A percentile compares a stretch with the other conserved stretches of the same genome.
These are phyloP conservation scores for Talaromyces proteolyticus DNA, from an alignment of 495 filamentous ascomycete genomes.

Conservation along the genomic window DNA sequence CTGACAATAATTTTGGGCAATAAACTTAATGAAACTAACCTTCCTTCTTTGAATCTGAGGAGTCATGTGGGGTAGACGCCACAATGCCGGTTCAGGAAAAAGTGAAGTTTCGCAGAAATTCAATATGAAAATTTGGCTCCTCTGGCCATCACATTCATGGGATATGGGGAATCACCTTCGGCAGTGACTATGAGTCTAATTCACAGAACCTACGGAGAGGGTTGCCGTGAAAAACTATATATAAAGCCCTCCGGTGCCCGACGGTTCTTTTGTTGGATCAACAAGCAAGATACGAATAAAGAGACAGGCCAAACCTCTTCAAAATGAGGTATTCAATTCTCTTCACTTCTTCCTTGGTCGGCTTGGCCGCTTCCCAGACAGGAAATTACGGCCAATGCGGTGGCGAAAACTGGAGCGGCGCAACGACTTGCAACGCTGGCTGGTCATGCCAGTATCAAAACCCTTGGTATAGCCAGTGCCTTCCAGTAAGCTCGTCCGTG, in stretches of 20 bases:
- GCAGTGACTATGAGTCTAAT: neutral
- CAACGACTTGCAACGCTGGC: slow-evolving; percentile 21
- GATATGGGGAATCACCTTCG: neutral
- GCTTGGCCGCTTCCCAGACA: slow-evolving; percentile 18
- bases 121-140: neutral
- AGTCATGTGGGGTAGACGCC: slow-evolving; percentile 1
- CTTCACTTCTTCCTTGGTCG: slow-evolving; percentile 7
- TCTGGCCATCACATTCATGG: neutral
- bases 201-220: neutral
- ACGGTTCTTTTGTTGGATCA: neutral
- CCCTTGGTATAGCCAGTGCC: slow-evolving; percentile 33
- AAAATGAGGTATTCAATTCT: slow-evolving; percentile 3
- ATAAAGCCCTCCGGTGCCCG: neutral
- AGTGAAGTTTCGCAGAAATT: neutral
- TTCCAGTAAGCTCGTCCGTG: slow-evolving; percentile 12
- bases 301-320: neutral
- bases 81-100: neutral
- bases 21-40: neutral
- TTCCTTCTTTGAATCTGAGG: neutral
- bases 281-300: neutral
- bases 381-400: slow-evolving; percentile 30
- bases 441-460: slow-evolving; percentile 26
- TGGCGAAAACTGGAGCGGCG: slow-evolving; percentile 20
- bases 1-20: neutral
- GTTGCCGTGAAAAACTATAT: neutral